Evolutionary conservation across 2,329 filamentous ascomycete genomes (phyloP).

Genomic region (Alternaria infectoria): DNA sequence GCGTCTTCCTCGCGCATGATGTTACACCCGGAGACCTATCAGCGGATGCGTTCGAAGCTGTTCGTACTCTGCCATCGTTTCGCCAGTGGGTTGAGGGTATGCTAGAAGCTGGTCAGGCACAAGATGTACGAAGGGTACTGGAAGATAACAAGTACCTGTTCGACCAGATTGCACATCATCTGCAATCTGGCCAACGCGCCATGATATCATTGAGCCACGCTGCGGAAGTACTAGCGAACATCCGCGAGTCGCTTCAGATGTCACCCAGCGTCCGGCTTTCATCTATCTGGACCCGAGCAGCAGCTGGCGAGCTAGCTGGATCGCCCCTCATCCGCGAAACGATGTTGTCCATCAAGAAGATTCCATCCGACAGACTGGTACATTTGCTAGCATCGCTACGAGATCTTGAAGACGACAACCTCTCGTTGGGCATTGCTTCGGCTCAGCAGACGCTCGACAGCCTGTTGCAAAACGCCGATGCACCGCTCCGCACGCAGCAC

Average conservation of each 20-base stretch:
- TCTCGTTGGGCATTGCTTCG: conserved; percentile 25
- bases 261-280: conserved; percentile 48
- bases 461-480: conserved; percentile 31
- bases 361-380: conserved; percentile 61
- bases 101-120: conserved; percentile 45
- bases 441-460: conserved; percentile 46
- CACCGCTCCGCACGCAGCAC: conserved; percentile 73
- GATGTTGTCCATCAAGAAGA: conserved; percentile 65
- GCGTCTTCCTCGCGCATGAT: conserved; percentile 61
- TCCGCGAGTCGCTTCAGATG: conserved; percentile 50
- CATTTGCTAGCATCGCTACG: conserved; percentile 51
- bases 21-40: conserved; percentile 54
- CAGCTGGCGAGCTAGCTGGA: conserved; percentile 62
- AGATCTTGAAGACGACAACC: conserved; percentile 15
- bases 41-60: conserved; percentile 68
- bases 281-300: conserved; percentile 65
- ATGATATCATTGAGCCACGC: conserved; percentile 50
- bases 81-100: conserved; percentile 46
- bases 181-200: conserved; percentile 48
- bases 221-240: conserved; percentile 39
- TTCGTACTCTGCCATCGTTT: conserved; percentile 74
- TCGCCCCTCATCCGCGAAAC: conserved; percentile 61
- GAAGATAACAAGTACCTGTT: conserved; percentile 65
- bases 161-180: conserved; percentile 47
- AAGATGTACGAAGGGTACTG: conserved; percentile 61